phyloP scores from a whole-genome alignment of 2,329 filamentous ascomycete genomes.

The Cladosporium sp. region DNA sequence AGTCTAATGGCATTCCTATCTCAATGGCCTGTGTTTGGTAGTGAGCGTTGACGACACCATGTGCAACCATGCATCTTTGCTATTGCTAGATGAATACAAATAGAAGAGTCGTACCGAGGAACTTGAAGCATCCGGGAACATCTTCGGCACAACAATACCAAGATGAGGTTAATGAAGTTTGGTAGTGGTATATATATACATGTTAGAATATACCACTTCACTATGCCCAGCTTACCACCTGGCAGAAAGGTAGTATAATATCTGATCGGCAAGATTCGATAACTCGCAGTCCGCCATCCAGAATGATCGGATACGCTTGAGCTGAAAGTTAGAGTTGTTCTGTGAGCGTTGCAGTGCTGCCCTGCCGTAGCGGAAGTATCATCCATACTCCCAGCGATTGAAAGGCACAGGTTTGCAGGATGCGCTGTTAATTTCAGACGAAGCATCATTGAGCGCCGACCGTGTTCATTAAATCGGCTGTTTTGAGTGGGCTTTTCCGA shows the following conservation, averaged over 20 bases:
- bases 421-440: background rate
- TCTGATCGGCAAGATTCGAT: background rate
- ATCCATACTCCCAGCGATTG: background rate
- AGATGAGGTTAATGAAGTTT: background rate
- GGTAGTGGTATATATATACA: background rate
- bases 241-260: background rate
- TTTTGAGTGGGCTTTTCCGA: background rate
- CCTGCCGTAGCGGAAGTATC: background rate
- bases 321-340: background rate
- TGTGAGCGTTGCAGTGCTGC: background rate
- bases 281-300: background rate
- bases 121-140: background rate
- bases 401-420: background rate
- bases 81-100: no score
- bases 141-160: no score
- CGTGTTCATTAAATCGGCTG: background rate
- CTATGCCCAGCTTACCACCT: background rate
- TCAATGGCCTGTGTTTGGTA: background rate
- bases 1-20: background rate
- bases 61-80: no score
- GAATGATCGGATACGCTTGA: background rate
- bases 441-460: background rate
- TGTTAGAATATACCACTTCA: background rate
- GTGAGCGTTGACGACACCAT: no score
- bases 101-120: no score